Conservation (phyloP, 768 basidiomycete genomes). For the Coprinellus aureogranulatus region DNA sequence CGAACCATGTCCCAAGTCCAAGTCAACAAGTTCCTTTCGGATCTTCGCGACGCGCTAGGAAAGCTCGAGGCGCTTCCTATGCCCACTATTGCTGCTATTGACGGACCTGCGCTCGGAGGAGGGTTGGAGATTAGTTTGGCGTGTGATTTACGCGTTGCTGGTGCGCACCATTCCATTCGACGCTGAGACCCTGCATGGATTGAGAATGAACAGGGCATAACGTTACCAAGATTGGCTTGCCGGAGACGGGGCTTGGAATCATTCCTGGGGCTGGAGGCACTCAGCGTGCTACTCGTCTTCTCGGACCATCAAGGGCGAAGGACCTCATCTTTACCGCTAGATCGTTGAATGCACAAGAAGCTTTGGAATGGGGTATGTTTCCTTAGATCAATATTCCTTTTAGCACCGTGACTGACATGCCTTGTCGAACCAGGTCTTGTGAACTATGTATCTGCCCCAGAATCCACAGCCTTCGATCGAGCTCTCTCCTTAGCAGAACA, state of each 20-base stretch:
- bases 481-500: conserved; percentile 67
- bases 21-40: conserved; percentile 73
- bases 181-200: background rate
- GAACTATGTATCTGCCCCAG: conserved; percentile 71
- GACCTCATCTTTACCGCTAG: conserved; percentile 84
- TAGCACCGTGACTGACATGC: conserved; percentile 16
- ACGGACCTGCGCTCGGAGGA: conserved; percentile 92
- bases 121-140: conserved; percentile 85
- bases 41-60: conserved; percentile 67
- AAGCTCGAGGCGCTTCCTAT: conserved; percentile 80
- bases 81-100: conserved; percentile 90
- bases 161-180: conserved; percentile 39
- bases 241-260: conserved; percentile 75
- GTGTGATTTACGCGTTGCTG: conserved; percentile 88
- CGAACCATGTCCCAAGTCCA: conserved; percentile 76
- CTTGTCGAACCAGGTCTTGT: conserved; percentile 59
- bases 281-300: conserved; percentile 72
- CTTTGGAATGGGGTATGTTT: conserved; percentile 64
- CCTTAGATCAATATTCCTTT: conserved; percentile 1
- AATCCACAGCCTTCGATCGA: conserved; percentile 61
- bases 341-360: conserved; percentile 62
- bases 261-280: conserved; percentile 92
- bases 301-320: conserved; percentile 80
- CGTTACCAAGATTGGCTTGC: conserved; percentile 85
- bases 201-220: conserved; percentile 40